Conservation (phyloP, 805 yeast species). For the Pichia nakasei region DNA sequence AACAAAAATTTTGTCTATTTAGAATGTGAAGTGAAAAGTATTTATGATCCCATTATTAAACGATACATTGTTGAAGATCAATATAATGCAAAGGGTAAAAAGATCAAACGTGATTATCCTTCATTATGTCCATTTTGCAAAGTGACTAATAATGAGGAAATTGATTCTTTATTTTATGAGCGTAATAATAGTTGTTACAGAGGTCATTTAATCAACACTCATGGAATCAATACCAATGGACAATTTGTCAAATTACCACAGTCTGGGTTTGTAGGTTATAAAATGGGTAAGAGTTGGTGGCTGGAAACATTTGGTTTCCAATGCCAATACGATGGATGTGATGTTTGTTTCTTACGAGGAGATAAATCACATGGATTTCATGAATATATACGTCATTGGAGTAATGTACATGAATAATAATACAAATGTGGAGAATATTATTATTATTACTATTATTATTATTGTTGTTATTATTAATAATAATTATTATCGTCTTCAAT, state of each 20-base stretch:
- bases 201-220: constrained; percentile 14
- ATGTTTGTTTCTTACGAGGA: constrained; percentile 3
- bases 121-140: constrained; percentile 10
- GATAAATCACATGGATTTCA: constrained; percentile 13
- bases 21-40: constrained; percentile 1
- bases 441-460: background rate
- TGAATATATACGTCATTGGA: constrained; percentile 12
- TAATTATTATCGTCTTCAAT: no score
- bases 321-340: constrained; percentile 9
- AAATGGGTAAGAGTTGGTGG: constrained; percentile 8
- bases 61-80: constrained; percentile 3
- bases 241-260: constrained; percentile 5
- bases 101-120: constrained; percentile 8
- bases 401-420: background rate
- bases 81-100: constrained; percentile 5
- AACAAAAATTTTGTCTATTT: constrained; percentile 7
- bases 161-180: constrained; percentile 10
- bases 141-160: background rate
- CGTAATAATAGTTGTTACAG: constrained; percentile 13
- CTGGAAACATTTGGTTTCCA: constrained; percentile 1
- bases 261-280: constrained; percentile 5
- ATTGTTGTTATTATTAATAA: no score
- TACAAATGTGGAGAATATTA: background rate
- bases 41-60: constrained; percentile 9
- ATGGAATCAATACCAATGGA: constrained; percentile 12